A percentile compares a stretch with the other conserved stretches of the same genome.
Evolutionary conservation across 2,329 filamentous ascomycete species (phyloP).

Genomic region (Botrytis elliptica): DNA sequence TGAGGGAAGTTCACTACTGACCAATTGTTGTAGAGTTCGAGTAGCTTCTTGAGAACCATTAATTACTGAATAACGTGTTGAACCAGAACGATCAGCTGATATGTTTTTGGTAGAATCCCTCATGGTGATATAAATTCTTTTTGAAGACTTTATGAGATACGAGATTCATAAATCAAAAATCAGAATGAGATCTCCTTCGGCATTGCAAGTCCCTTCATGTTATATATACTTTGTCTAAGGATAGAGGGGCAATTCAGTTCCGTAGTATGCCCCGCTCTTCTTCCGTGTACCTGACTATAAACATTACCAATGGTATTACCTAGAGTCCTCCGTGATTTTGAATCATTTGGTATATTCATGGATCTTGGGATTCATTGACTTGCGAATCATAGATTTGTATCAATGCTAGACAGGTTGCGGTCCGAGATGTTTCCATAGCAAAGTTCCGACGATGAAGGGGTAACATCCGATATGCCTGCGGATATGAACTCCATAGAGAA

Average conservation of each 20-base stretch:
- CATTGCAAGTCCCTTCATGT: not conserved
- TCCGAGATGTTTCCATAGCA: not conserved
- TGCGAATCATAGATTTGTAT: not conserved
- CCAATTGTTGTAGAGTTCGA: slow-evolving; percentile 24
- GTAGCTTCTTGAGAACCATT: slow-evolving; percentile 33
- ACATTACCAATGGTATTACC: not conserved
- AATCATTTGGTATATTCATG: not conserved
- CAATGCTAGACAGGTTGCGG: not conserved
- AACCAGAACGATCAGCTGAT: not conserved
- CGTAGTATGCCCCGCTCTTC: not conserved
- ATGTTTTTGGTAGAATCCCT: not conserved
- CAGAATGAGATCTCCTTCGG: not conserved
- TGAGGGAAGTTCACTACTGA: slow-evolving; percentile 29
- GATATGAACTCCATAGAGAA: not conserved
- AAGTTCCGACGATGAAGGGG: slow-evolving; percentile 9
- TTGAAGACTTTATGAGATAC: not conserved
- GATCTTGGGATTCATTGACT: not conserved
- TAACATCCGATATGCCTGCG: slow-evolving; percentile 5
- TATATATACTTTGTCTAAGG: not conserved
- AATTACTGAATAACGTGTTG: slow-evolving; percentile 31
- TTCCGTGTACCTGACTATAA: slow-evolving; percentile 2
- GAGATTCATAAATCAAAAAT: not conserved
- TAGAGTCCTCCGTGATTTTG: not conserved
- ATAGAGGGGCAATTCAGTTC: not conserved
- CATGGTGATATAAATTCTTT: not conserved